A percentile compares a stretch with the other conserved stretches of the same genome.
phyloP scores from a whole-genome alignment of 306 rosid species.

The Malus orientalis region DNA sequence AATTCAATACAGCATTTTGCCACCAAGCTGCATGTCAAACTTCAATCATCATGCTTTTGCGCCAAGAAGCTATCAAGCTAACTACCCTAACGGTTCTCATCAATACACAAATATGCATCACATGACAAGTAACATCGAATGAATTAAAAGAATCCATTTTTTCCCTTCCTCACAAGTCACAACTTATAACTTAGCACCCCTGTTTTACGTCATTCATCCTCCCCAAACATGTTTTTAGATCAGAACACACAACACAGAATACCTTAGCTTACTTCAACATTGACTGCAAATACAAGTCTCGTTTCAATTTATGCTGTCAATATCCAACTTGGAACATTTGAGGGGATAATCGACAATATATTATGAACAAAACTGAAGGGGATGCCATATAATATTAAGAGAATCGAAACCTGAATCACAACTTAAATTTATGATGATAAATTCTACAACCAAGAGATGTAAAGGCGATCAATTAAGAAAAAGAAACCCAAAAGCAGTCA shows the following conservation, averaged over 20 bases:
- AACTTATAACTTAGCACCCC: not conserved
- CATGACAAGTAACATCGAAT: not conserved
- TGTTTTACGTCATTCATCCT: not conserved
- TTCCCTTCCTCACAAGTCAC: not conserved
- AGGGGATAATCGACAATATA: not conserved
- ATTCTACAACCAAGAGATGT: not conserved
- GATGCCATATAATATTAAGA: not conserved
- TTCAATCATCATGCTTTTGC: not conserved
- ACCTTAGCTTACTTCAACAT: not conserved
- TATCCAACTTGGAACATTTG: not conserved
- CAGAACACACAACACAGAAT: not conserved
- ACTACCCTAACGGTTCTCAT: not conserved
- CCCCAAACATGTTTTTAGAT: not conserved
- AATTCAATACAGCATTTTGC: not conserved
- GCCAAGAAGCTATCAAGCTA: not conserved
- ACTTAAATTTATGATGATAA: not conserved
- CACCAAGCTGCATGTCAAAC: not conserved
- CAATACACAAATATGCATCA: not conserved
- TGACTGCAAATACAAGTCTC: not conserved
- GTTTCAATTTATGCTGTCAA: not conserved
- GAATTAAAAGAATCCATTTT: not conserved
- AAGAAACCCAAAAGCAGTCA: not conserved
- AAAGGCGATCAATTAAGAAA: not conserved
- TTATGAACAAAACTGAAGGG: not conserved
- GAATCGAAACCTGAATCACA: not conserved